Evolutionary conservation across 1,284 basidiomycete genomes (phyloP).

Genomic region (Ganoderma boninense): DNA sequence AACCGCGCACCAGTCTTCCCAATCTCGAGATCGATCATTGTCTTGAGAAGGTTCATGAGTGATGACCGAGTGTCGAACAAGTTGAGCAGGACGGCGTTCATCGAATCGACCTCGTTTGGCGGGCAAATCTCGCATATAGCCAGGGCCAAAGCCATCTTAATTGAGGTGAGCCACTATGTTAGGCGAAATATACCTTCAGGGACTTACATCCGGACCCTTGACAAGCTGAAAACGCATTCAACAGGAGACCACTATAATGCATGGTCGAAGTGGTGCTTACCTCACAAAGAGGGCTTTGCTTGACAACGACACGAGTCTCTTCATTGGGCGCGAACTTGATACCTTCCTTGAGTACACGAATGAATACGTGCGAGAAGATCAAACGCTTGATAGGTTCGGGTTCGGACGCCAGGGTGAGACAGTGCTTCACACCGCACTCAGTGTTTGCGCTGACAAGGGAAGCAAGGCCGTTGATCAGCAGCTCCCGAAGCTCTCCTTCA

Average conservation of each 20-base stretch:
- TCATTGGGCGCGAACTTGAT: slow-evolving; percentile 74
- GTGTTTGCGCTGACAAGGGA: slow-evolving; percentile 88
- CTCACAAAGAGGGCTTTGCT: slow-evolving; percentile 71
- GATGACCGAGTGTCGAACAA: slow-evolving; percentile 84
- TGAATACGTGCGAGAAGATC: slow-evolving; percentile 91
- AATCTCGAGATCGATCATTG: slow-evolving; percentile 88
- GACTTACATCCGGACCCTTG: slow-evolving; percentile 73
- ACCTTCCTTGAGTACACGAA: slow-evolving; percentile 84
- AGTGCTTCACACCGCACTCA: slow-evolving; percentile 91
- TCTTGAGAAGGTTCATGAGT: slow-evolving; percentile 79
- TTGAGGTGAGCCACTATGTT: slow-evolving; percentile 13
- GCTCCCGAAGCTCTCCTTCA: slow-evolving; percentile 71
- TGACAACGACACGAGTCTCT: slow-evolving; percentile 57
- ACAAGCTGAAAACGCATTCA: slow-evolving; percentile 60
- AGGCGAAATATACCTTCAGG: neutral
- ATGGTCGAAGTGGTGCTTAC: slow-evolving; percentile 44
- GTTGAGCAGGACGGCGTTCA: slow-evolving; percentile 88
- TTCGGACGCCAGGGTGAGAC: slow-evolving; percentile 83
- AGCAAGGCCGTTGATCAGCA: slow-evolving; percentile 81
- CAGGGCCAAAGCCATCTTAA: slow-evolving; percentile 79
- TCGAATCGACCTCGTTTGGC: slow-evolving; percentile 78
- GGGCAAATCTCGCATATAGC: slow-evolving; percentile 90
- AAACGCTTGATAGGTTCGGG: slow-evolving; percentile 76
- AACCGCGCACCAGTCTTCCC: slow-evolving; percentile 67
- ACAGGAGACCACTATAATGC: neutral